Evolutionary conservation across 2,329 filamentous ascomycete genomes (phyloP), one percentile per base, ranked within the genome.

Genomic region (Penicillium sp.): DNA sequence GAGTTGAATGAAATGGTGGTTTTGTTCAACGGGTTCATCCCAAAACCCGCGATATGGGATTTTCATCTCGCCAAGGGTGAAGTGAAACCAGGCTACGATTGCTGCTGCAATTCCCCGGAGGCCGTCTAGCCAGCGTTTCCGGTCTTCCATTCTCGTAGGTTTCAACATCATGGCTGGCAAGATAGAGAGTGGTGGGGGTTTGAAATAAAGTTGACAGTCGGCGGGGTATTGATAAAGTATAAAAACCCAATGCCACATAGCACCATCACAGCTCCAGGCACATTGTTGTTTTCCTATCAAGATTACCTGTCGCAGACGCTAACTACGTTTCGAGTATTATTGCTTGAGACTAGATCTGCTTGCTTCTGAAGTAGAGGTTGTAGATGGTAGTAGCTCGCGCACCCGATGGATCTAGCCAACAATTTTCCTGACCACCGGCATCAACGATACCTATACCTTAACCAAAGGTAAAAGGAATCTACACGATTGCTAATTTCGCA

Each of bases 81-180:
- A 69, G 41, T 67, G 72, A 57, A 69, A 65, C 15, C 62, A 60
- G 15, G 67, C 61, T 47, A 69, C 71, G 21, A 71, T 64, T 45
- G 69, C 66, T 0, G 72, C 69, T 38, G 73, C 72, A 30, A 72
- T 65, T 8, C 73, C 73, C 7, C 69, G 65, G 31, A 75, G 66
- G 48, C 73, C 72, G 58, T 75, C 73, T 2, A 75, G 66, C 66
- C 68, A 70, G 7, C 21, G 31, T 31, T 52, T 17, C 6, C 49
- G 49, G 17, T 15, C 35, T 11, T 15, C 35, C 35, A 41, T 41
- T 11, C 35, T 41, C 35, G 5, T 41, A 4, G 26, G 5, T 41
- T 41, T 41, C 35, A 9, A 15, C 35, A 41, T 41, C 35, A 15
- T 41, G 8, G 17, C 35, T 15, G 30, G 52, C 21, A 46, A 29